phyloP scores from a whole-genome alignment of 2,329 filamentous ascomycete genomes.

The Ceratocystis colombiana region DNA sequence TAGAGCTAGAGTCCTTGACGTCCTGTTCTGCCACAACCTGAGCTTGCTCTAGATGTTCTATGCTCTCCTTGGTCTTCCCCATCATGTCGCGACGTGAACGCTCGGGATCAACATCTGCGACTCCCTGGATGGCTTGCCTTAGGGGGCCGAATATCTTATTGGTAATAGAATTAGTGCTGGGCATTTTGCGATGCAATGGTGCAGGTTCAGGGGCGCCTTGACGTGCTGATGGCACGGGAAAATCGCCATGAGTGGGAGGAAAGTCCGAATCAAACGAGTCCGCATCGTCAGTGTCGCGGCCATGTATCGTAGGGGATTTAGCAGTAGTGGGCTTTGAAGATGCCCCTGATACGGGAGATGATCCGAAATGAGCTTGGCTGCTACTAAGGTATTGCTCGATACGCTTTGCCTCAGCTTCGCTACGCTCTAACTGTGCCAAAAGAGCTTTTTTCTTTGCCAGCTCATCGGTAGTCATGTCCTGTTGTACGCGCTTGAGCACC shows the following conservation, averaged over 20 bases:
- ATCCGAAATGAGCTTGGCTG: constrained; percentile 40
- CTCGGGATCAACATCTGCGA: constrained; percentile 93
- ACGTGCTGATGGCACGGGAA: constrained; percentile 59
- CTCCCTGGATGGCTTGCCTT: constrained; percentile 89
- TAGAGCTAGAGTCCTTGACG: constrained; percentile 82
- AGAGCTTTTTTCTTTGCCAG: constrained; percentile 74
- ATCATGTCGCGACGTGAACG: constrained; percentile 85
- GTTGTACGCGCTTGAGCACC: constrained; percentile 86
- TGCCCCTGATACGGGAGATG: constrained; percentile 28
- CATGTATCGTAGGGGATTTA: constrained; percentile 27
- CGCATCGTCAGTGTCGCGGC: constrained; percentile 57
- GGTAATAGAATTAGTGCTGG: constrained; percentile 83
- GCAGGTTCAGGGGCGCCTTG: constrained; percentile 50
- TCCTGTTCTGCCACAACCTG: constrained; percentile 80
- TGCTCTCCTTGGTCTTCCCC: constrained; percentile 84
- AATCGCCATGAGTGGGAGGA: constrained; percentile 73
- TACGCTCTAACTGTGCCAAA: constrained; percentile 81
- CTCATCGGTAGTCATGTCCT: constrained; percentile 94
- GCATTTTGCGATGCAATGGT: constrained; percentile 59
- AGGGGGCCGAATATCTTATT: constrained; percentile 91
- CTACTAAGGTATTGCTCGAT: constrained; percentile 85
- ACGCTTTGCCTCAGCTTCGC: constrained; percentile 81
- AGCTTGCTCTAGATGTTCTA: constrained; percentile 80
- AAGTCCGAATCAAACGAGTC: constrained; percentile 95
- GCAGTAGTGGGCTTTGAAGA: constrained; percentile 40